Evolutionary conservation across 108 stramenopile species (phyloP).

Genomic region (Aurantiochytrium sp.): DNA sequence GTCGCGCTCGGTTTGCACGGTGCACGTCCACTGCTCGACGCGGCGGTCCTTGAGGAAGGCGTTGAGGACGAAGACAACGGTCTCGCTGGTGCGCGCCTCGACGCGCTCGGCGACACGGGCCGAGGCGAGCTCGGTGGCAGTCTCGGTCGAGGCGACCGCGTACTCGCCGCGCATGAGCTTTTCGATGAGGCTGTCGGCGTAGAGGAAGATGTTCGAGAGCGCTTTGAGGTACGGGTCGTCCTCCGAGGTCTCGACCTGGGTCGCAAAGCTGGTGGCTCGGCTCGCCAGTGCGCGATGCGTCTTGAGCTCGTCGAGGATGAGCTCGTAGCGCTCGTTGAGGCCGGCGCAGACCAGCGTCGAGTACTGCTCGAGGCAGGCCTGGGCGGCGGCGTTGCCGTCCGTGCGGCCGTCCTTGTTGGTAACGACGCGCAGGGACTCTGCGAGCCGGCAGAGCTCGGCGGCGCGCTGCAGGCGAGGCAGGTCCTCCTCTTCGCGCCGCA

Average conservation of each 20-base stretch:
- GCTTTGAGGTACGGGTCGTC: slow-evolving; percentile 15
- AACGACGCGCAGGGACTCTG: neutral
- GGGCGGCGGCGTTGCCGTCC: neutral
- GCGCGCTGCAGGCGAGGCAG: neutral
- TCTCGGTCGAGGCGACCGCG: neutral
- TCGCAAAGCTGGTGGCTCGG: neutral
- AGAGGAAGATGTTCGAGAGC: neutral
- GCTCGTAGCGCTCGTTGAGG: neutral
- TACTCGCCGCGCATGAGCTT: slow-evolving; percentile 20
- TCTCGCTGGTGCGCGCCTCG: neutral
- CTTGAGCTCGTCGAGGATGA: neutral
- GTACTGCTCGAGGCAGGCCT: neutral
- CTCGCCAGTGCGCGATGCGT: neutral
- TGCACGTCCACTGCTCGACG: neutral
- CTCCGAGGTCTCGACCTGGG: neutral
- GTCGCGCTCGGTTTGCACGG: neutral
- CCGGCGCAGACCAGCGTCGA: neutral
- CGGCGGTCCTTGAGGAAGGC: neutral
- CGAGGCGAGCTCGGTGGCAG: neutral
- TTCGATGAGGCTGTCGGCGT: slow-evolving; percentile 15
- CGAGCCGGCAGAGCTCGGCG: neutral
- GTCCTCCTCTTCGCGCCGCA: neutral
- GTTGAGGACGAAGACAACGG: neutral
- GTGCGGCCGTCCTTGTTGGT: neutral
- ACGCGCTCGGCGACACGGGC: neutral